Evolutionary conservation across 2,329 filamentous ascomycete species (phyloP), one percentile per base, ranked within the genome.

Genomic region (Cryphonectria radicalis): DNA sequence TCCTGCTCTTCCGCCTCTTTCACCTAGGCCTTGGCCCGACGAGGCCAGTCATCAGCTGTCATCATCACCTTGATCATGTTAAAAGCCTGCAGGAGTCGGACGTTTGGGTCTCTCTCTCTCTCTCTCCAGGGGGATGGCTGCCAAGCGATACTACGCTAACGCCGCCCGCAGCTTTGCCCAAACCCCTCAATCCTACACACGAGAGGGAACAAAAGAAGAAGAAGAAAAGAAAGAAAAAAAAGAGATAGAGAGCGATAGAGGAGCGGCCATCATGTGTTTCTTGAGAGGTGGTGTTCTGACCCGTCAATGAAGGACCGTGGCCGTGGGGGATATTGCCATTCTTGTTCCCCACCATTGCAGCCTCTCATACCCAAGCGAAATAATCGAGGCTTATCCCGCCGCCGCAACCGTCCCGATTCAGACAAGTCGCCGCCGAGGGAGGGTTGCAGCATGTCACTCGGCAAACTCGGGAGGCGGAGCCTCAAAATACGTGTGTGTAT

Each of bases 301-400:
- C 35, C 25, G 53, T 67, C 64, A 43, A 65, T 65, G 42, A 65
- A 65, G 43, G 63, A 53, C 14, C 42, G 22, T 8, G 40, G n/a
- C 35, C 37, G 50, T 60, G 55, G 40, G 25, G 53, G 53, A 32
- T 40, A 50, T 35, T 19, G n/a, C 40, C 53, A 40, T 53, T 25
- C 28, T 32, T 46, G 42, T 11, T 53, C 63, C 69, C 65, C 65
- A 63, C 35, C 35, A 25, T n/a, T 71, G 71, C 69, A 73, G 71
- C 46, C 66, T 70, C 68, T 69, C 71, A 60, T 42, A 73, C 68
- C 42, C 64, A 70, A 71, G 69, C 71, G 71, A 73, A 40, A 73
- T 73, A 70, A 70, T 43, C 66, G 70, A 73, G 71, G 66, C 66
- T 60, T 57, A 35, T 35, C 10, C 62, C 40, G 35, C 63, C 42